These are phyloP conservation scores for Aotearoamyces nothofagi DNA, from an alignment of 2,329 filamentous ascomycete genomes.

Conservation along the genomic window DNA sequence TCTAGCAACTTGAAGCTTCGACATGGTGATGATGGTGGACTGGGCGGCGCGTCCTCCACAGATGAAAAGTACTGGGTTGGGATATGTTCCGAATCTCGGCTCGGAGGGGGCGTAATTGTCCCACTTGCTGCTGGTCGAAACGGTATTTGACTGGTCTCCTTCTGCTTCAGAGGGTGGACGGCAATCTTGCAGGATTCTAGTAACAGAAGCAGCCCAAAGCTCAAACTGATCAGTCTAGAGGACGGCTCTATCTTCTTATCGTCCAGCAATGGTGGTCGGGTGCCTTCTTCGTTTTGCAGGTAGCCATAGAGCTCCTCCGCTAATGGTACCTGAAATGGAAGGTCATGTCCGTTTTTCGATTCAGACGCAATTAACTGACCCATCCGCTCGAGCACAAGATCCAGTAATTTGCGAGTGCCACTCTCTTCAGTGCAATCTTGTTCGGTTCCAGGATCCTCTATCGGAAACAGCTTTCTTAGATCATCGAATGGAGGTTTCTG, in stretches of 20 bases:
- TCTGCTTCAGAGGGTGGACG: not conserved
- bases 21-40: not conserved
- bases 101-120: not conserved
- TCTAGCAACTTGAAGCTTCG: not conserved
- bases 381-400: not conserved
- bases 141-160: not conserved
- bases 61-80: not conserved
- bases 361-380: not conserved
- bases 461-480: not conserved
- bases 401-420: not conserved
- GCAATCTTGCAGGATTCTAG: not conserved
- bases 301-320: not conserved
- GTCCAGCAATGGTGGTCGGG: too few relatives aligned
- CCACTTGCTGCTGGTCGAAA: not conserved
- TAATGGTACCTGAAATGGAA: not conserved
- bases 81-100: not conserved
- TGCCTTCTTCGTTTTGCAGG: conserved; percentile 1
- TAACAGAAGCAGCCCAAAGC: not conserved
- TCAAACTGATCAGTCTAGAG: not conserved
- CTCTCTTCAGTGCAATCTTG: not conserved
- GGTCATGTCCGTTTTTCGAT: not conserved
- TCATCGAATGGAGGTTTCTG: not conserved
- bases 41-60: not conserved
- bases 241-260: not conserved
- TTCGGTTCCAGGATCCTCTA: not conserved